phyloP scores from a whole-genome alignment of 352 stramenopile species.

The Globisporangium yorkense region DNA sequence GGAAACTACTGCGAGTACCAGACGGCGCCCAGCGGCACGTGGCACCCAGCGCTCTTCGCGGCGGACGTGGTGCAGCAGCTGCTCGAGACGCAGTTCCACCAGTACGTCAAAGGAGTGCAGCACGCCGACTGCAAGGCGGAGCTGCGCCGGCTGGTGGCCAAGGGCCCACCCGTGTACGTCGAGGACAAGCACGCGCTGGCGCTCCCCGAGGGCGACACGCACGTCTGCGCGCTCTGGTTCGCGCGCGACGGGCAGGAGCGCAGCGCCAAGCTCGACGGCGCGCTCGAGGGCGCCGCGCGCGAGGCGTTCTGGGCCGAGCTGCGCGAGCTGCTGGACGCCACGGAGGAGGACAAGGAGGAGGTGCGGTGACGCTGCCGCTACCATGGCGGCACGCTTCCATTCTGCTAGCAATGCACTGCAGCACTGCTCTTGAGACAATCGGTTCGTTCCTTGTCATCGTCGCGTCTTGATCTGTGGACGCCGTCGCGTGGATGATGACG shows the following conservation, averaged over 20 bases:
- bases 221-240: constrained; percentile 90
- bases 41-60: constrained; percentile 79
- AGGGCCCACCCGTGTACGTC: constrained; percentile 90
- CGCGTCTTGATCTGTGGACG: not conserved
- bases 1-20: constrained; percentile 92
- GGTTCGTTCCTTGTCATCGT: not conserved
- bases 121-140: constrained; percentile 93
- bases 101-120: constrained; percentile 91
- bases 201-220: constrained; percentile 85
- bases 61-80: constrained; percentile 80
- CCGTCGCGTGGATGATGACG: not conserved
- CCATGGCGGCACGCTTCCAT: not conserved
- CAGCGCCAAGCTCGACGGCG: constrained; percentile 84
- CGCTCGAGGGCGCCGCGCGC: constrained; percentile 83
- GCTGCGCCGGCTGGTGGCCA: constrained; percentile 85
- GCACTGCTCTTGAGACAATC: not conserved
- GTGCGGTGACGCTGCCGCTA: constrained; percentile 27
- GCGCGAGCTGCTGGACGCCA: constrained; percentile 59
- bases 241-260: constrained; percentile 69
- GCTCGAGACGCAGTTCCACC: constrained; percentile 86
- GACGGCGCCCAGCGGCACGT: constrained; percentile 83
- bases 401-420: not conserved
- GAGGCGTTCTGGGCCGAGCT: constrained; percentile 71
- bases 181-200: constrained; percentile 90
- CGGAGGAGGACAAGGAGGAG: constrained; percentile 80